phyloP scores from a whole-genome alignment of 345 rosid genomes.

The Acer campestre region DNA sequence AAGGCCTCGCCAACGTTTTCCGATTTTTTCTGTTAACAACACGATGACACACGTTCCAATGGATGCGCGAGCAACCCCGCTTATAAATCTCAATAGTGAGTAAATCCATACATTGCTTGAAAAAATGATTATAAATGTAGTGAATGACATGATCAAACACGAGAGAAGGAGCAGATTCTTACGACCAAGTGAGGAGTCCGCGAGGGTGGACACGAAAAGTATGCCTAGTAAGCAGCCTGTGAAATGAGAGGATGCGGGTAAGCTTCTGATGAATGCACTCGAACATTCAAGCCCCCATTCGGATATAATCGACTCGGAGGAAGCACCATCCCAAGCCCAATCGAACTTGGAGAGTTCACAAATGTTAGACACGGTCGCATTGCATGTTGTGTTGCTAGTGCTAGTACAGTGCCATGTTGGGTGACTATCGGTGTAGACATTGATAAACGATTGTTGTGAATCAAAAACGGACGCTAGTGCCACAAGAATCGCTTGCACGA shows the following conservation, averaged over 20 bases:
- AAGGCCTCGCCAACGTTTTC: constrained; percentile 47
- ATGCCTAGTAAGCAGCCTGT: constrained; percentile 61
- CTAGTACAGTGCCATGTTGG: constrained; percentile 56
- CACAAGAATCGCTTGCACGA: constrained; percentile 51
- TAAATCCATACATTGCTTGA: constrained; percentile 48
- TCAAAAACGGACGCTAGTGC: constrained; percentile 54
- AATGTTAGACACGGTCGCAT: constrained; percentile 23
- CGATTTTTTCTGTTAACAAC: constrained; percentile 48
- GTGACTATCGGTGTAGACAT: constrained; percentile 51
- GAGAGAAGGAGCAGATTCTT: constrained; percentile 52
- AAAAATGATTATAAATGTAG: constrained; percentile 35
- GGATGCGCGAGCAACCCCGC: neutral
- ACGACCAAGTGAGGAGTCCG: constrained; percentile 60
- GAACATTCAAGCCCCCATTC: constrained; percentile 61
- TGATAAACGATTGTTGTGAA: constrained; percentile 66
- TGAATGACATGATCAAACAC: constrained; percentile 39
- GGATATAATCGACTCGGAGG: constrained; percentile 40
- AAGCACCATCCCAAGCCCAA: constrained; percentile 48
- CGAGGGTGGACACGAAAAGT: constrained; percentile 42
- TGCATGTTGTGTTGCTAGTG: constrained; percentile 11
- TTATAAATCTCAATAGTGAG: constrained; percentile 24
- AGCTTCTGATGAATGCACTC: constrained; percentile 40
- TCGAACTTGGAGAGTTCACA: constrained; percentile 38
- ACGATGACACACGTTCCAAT: constrained; percentile 27
- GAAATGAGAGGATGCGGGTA: constrained; percentile 63